Evolutionary conservation across 176 grass and related monocot genomes (phyloP), one percentile per base, ranked within the genome.

Genomic region (Echinochloa phyllopogon): DNA sequence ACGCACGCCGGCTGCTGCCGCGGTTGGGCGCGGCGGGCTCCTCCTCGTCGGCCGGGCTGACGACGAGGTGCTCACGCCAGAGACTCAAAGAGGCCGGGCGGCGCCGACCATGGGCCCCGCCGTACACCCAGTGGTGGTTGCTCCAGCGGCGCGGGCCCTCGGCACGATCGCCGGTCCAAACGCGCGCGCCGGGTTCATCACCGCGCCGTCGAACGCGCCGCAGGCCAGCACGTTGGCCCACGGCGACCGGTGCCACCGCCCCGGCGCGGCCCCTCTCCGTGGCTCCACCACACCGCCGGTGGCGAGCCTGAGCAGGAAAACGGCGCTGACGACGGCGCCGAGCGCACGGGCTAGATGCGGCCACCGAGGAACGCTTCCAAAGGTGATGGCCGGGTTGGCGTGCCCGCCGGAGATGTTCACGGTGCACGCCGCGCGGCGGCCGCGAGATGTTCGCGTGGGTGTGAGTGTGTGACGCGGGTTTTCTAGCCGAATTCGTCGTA

Each of bases 301-400:
- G 20, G 82, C 20, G 39, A 89, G 47, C 3, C 38, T 56, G 62
- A 89, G 87, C 27, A 89, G 70, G 77, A 81, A 29, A 40, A 69
- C 44, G 36, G 52, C 82, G 39, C 53, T 1, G 77, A 74, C 71
- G 77, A 74, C 71, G 41, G 87, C 77, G 47, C 88, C 88, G 33
- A 85, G n/a, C 77, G 69, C 42, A 85, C 52, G 49, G 82, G 88
- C 25, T 27, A 81, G 82, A 89, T 11, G 29, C 40, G 77, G 37
- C 76, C 87, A 69, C 61, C 70, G 15, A 89, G 41, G 76, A 89
- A 56, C 9, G 82, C 82, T 33, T 2, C 76, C 87, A 50, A 89
- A 85, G 51, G 87, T 89, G 76, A 89, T 71, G 67, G 76, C 87
- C 47, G 82, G 87, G 87, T 89, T 89, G 61, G 82, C 77, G 77